Evolutionary conservation across 768 basidiomycete genomes (phyloP).

Genomic region (Chalciporus pseudorubinellus): DNA sequence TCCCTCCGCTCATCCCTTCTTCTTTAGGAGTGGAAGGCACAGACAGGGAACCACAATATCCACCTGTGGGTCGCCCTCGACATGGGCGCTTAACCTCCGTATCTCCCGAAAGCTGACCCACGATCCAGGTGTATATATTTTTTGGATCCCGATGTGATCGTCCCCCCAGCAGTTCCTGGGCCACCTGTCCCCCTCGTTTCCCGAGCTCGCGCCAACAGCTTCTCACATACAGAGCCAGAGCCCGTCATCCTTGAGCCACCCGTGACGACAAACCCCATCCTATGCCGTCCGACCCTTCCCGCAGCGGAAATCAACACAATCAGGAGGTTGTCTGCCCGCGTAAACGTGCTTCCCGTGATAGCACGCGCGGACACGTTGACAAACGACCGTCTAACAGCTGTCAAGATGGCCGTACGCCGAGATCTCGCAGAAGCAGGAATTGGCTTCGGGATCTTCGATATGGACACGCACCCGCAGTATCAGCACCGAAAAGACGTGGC

Average conservation of each 20-base stretch:
- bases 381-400: conserved; percentile 74
- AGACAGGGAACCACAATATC: conserved; percentile 71
- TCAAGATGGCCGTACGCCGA: conserved; percentile 76
- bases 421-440: conserved; percentile 84
- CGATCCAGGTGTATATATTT: conserved; percentile 76
- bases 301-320: conserved; percentile 72
- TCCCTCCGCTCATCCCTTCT: conserved; percentile 15
- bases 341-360: conserved; percentile 86
- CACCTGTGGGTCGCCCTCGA: conserved; percentile 58
- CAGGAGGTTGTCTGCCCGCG: conserved; percentile 73
- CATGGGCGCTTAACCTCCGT: conserved; percentile 30
- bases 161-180: conserved; percentile 65
- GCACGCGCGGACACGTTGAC: conserved; percentile 79
- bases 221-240: conserved; percentile 69
- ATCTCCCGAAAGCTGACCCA: conserved; percentile 18
- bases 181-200: conserved; percentile 67
- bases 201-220: conserved; percentile 67
- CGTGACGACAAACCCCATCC: conserved; percentile 66
- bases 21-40: conserved; percentile 66
- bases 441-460: conserved; percentile 87
- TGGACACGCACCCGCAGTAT: conserved; percentile 55
- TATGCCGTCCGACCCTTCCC: conserved; percentile 67
- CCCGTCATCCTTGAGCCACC: conserved; percentile 81
- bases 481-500: conserved; percentile 44
- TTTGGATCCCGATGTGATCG: conserved; percentile 78